A percentile compares a stretch with the other conserved stretches of the same genome.
Conservation (phyloP, 768 basidiomycete species). For the Kwoniella sp. region DNA sequence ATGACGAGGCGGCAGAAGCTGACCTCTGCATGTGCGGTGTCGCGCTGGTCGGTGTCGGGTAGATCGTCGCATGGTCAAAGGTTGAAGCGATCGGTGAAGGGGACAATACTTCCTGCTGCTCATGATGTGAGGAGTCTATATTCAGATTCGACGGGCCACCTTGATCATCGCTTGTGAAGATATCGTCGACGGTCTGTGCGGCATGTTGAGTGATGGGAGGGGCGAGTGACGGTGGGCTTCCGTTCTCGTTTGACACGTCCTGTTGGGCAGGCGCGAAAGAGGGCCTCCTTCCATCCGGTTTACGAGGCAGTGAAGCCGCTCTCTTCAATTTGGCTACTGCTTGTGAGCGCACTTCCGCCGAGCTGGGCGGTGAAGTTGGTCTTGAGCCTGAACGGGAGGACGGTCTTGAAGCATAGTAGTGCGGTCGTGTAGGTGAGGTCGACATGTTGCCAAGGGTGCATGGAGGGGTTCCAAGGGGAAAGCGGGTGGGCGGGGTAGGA, state of each 20-base stretch:
- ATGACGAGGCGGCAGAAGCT: conserved; percentile 37
- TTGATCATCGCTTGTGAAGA: background rate
- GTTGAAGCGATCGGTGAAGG: conserved; percentile 35
- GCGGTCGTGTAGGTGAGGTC: conserved; percentile 61
- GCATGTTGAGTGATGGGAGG: background rate
- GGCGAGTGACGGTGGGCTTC: background rate
- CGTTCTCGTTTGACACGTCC: background rate
- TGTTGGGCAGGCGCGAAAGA: conserved; percentile 24
- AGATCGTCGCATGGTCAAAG: conserved; percentile 28
- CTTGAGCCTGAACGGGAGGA: conserved; percentile 68
- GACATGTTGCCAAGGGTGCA: conserved; percentile 15
- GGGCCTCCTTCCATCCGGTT: conserved; percentile 85
- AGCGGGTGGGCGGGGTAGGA: no score
- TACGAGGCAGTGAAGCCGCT: conserved; percentile 85
- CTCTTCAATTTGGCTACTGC: conserved; percentile 89
- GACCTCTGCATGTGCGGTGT: conserved; percentile 35
- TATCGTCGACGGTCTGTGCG: conserved; percentile 1
- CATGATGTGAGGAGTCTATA: conserved; percentile 2
- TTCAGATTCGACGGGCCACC: background rate
- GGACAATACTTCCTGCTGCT: conserved; percentile 41
- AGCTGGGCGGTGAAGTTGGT: conserved; percentile 71
- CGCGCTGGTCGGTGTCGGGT: conserved; percentile 12
- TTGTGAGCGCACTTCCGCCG: conserved; percentile 78
- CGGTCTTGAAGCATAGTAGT: conserved; percentile 75
- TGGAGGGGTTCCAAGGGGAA: no score